Evolutionary conservation across 371 early-diverging fungal genomes (phyloP).

Genomic region (Mortierella sp.): DNA sequence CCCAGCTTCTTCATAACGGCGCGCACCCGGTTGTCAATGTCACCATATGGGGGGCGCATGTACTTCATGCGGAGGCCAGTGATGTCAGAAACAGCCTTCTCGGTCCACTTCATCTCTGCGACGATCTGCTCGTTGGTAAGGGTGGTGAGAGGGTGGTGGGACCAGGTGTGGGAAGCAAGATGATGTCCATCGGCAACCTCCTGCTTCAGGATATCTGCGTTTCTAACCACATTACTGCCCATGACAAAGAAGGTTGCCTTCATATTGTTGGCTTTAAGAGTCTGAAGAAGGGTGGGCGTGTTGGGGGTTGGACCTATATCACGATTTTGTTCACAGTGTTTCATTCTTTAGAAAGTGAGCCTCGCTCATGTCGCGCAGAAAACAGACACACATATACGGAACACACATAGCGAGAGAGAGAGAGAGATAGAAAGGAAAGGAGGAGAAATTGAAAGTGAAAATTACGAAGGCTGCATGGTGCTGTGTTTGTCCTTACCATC

Average conservation of each 20-base stretch:
- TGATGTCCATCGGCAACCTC: conserved; percentile 43
- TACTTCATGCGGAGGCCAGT: conserved; percentile 64
- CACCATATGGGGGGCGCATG: conserved; percentile 71
- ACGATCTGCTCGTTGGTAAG: conserved; percentile 71
- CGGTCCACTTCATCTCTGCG: conserved; percentile 77
- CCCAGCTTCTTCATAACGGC: conserved; percentile 63
- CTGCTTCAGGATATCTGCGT: conserved; percentile 58
- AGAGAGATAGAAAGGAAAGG: no score
- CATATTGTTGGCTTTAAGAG: conserved; percentile 58
- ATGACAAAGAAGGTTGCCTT: conserved; percentile 73
- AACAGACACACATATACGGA: no score
- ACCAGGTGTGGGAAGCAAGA: conserved; percentile 60
- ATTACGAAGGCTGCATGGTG: background rate
- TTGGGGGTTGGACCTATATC: conserved; percentile 40
- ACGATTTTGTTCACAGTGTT: no score
- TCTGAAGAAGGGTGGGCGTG: conserved; percentile 59
- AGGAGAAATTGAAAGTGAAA: no score
- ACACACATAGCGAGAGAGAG: no score
- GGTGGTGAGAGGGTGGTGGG: conserved; percentile 71
- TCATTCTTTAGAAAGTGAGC: no score
- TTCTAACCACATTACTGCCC: conserved; percentile 62
- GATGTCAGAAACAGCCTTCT: conserved; percentile 68
- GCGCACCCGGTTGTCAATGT: conserved; percentile 75
- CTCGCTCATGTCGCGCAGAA: no score
- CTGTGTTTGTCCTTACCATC: conserved; percentile 34